These are phyloP conservation scores for Monascus purpureus DNA, from an alignment of 495 filamentous ascomycete species.

Conservation along the genomic window DNA sequence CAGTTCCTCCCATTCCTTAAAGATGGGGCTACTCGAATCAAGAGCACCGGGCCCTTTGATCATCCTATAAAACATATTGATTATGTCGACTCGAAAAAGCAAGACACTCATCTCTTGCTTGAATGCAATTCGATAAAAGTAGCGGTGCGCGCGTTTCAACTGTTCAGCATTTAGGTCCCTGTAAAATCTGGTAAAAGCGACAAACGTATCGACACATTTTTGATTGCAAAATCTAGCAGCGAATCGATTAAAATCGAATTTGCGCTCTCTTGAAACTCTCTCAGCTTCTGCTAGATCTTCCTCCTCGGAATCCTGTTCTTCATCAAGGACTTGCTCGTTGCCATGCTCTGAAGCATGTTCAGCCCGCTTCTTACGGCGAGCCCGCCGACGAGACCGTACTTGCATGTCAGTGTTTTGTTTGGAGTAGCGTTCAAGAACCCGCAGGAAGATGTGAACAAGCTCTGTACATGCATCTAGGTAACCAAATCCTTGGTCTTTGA, in stretches of 20 bases:
- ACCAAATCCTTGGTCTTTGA: conserved; percentile 86
- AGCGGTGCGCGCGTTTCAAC: conserved; percentile 86
- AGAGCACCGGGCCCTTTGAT: conserved; percentile 81
- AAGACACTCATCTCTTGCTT: conserved; percentile 83
- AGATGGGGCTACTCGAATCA: conserved; percentile 45
- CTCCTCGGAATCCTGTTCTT: conserved; percentile 51
- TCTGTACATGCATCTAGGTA: conserved; percentile 91
- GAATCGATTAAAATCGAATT: conserved; percentile 88
- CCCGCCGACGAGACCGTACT: conserved; percentile 61
- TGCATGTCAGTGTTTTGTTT: conserved; percentile 91
- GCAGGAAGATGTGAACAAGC: conserved; percentile 77
- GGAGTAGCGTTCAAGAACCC: conserved; percentile 84
- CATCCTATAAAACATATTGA: conserved; percentile 77
- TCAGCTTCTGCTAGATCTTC: conserved; percentile 62
- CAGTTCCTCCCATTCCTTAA: conserved; percentile 86
- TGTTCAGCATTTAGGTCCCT: conserved; percentile 67
- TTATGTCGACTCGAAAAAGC: conserved; percentile 80
- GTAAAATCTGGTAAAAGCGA: conserved; percentile 67
- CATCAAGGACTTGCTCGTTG: conserved; percentile 26
- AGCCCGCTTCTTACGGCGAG: conserved; percentile 49
- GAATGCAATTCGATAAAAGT: conserved; percentile 89
- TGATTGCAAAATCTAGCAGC: conserved; percentile 67
- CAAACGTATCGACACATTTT: conserved; percentile 76
- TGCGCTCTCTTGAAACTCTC: conserved; percentile 59
- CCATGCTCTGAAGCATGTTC: conserved; percentile 13